Conservation (phyloP, 2,329 filamentous ascomycete species). For the Aspergillus aculeatinus region DNA sequence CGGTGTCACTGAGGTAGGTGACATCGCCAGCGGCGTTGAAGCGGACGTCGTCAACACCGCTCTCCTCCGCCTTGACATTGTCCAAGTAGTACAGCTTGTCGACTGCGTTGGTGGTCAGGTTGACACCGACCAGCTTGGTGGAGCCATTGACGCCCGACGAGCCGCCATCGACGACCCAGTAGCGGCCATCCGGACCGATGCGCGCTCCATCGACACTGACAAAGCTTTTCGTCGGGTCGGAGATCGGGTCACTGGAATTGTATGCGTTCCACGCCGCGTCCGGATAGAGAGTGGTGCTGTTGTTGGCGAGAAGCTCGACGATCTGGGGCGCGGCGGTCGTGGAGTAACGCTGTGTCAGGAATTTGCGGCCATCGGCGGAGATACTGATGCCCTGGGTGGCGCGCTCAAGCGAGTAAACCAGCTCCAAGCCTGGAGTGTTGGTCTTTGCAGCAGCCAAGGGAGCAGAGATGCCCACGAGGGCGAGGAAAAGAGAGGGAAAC, state of each 20-base stretch:
- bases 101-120: conserved; percentile 4
- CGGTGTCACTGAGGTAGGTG: conserved; percentile 2
- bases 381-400: conserved; percentile 5
- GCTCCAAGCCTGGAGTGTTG: not conserved
- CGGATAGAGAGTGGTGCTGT: not conserved
- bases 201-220: conserved; percentile 2
- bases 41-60: conserved; percentile 2
- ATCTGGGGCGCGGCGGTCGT: not conserved
- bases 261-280: conserved; percentile 1
- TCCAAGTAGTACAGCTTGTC: conserved; percentile 5
- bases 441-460: not conserved
- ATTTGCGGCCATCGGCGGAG: conserved; percentile 1
- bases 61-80: not conserved
- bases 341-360: not conserved
- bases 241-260: not conserved
- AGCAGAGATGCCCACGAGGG: not conserved
- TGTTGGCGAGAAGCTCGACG: not conserved
- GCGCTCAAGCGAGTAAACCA: not conserved
- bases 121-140: not conserved
- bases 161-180: conserved; percentile 2
- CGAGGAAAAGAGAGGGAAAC: not conserved
- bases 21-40: conserved; percentile 1
- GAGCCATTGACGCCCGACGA: conserved; percentile 1
- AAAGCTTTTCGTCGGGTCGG: not conserved
- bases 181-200: not conserved